Evolutionary conservation across 1,139 yeast genomes (phyloP), one percentile per base, ranked within the genome.

Genomic region (Saccharomyces uvarum): DNA sequence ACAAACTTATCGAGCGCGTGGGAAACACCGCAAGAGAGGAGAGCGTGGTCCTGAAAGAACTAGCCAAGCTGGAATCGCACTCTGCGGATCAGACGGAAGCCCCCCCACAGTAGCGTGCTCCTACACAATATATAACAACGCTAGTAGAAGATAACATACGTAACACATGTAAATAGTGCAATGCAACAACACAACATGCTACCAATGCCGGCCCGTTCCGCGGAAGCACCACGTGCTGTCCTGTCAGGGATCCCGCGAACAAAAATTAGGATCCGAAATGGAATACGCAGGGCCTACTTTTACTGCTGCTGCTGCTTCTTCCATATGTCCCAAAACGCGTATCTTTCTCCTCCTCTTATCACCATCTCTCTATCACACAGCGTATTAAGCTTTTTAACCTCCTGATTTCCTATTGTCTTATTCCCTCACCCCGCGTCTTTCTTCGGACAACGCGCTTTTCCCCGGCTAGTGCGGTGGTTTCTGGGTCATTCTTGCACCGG

Each of bases 1-100:
- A 67, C 57, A 55, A 57, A 26, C 51, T 61, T 46, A 59, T 69
- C 47, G 55, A 59, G 26, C 62, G 64, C 41, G 29, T 56, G 31
- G 67, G 68, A 29, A 68, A 69, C 56, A 51, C 58, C 4, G 61
- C 65, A 21, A 55, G 72, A 47, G 72, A 69, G 53, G 67, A 69
- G 52, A 66, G 70, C 54, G 61, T 60, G 2, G 53, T 69, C n/a
- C 57, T 69, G 14, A 63, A 63, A 48, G 66, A 62, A 48, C 51
- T 69, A n/a, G 63, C 31, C 14, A 28, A 19, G 44, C 26, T 38
- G 24, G 44, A 38, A 38, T 11, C 24, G 19, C 24, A 38, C 2
- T 7, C 44, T 16, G 11, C 24, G 24, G 24, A 31, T 11, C 50
- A 28, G 24, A 48, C 26, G 24, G 27, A 16, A 28, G 32, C 21